Evolutionary conservation across 257 asterid genomes (phyloP).

Genomic region (Jacaranda copaia): DNA sequence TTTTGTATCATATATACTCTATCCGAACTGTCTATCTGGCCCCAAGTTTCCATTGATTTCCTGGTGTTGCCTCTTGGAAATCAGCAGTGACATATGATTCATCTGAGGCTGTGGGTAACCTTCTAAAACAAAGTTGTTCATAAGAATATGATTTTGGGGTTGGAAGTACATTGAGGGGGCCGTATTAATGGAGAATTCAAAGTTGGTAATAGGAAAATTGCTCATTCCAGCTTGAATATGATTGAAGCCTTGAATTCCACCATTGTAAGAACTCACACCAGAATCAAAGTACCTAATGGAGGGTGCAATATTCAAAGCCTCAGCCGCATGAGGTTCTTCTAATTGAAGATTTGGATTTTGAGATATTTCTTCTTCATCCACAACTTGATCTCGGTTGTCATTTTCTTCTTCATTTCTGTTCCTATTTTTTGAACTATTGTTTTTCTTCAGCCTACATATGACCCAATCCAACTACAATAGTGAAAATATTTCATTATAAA

Average conservation of each 20-base stretch:
- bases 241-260: background rate
- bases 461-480: background rate
- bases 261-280: too few relatives aligned
- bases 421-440: background rate
- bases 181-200: background rate
- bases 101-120: background rate
- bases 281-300: too few relatives aligned
- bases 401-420: background rate
- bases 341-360: background rate
- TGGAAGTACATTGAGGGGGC: background rate
- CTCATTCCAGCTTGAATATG: background rate
- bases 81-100: background rate
- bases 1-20: too few relatives aligned
- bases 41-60: background rate
- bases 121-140: background rate
- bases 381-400: background rate
- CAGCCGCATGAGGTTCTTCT: background rate
- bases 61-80: background rate
- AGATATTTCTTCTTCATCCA: background rate
- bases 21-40: background rate
- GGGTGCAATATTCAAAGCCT: too few relatives aligned
- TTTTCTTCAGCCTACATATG: background rate
- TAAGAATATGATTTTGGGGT: background rate
- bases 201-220: background rate
- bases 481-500: too few relatives aligned